These are phyloP conservation scores for Aspergillus ellipticus DNA, from an alignment of 495 filamentous ascomycete species.

Conservation along the genomic window DNA sequence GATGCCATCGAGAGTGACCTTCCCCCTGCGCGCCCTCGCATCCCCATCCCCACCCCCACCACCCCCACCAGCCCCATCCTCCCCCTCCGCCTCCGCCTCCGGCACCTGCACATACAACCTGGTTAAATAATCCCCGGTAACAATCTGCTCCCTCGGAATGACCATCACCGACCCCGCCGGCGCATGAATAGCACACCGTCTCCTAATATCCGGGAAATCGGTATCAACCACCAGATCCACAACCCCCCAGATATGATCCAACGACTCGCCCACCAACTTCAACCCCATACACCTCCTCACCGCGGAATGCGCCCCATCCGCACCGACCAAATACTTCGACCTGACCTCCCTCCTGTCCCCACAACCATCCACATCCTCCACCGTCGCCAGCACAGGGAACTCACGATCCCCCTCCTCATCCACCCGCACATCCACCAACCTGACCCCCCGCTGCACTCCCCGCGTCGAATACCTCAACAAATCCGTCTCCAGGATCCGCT, in stretches of 20 bases:
- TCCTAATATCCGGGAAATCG: conserved; percentile 68
- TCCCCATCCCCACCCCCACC: conserved; percentile 25
- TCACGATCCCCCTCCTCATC: conserved; percentile 55
- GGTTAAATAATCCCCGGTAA: conserved; percentile 55
- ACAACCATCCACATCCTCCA: conserved; percentile 47
- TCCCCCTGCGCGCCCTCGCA: conserved; percentile 30
- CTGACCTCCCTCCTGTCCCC: conserved; percentile 41
- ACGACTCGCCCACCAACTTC: conserved; percentile 57
- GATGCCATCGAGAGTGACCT: conserved; percentile 40
- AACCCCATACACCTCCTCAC: conserved; percentile 56
- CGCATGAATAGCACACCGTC: conserved; percentile 63
- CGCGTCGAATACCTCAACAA: conserved; percentile 45
- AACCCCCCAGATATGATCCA: conserved; percentile 64
- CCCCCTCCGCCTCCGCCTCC: too few relatives aligned
- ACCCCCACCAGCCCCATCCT: too few relatives aligned
- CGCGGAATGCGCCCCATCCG: conserved; percentile 64
- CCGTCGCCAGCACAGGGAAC: conserved; percentile 34
- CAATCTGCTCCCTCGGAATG: conserved; percentile 61
- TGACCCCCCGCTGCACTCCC: conserved; percentile 46
- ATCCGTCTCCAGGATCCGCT: conserved; percentile 58
- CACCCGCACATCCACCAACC: conserved; percentile 53
- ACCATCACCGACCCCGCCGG: conserved; percentile 65
- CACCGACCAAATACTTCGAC: conserved; percentile 65
- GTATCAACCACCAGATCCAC: conserved; percentile 64
- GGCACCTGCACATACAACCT: conserved; percentile 61